A percentile compares a stretch with the other conserved stretches of the same genome.
Evolutionary conservation across 2,329 filamentous ascomycete species (phyloP).

Genomic region (Pseudocercospora vitis): DNA sequence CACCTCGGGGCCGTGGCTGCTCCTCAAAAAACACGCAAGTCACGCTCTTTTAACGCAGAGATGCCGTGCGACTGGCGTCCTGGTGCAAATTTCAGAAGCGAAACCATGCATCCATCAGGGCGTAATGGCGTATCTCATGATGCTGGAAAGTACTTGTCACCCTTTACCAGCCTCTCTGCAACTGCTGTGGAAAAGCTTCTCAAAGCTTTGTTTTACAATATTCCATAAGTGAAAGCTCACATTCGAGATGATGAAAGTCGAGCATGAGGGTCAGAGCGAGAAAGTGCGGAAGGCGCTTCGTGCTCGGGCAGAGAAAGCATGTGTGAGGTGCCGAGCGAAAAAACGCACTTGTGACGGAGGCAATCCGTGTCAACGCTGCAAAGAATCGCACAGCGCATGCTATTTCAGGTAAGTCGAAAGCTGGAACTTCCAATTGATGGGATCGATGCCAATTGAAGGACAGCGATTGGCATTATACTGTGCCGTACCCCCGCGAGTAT

Average conservation of each 20-base stretch:
- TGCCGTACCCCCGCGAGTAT: slow-evolving; percentile 27
- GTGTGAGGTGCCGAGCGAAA: slow-evolving; percentile 28
- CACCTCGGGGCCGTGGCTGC: slow-evolving; percentile 16
- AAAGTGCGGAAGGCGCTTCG: slow-evolving; percentile 26
- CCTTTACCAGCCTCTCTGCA: background rate
- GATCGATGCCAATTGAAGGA: background rate
- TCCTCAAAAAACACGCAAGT: slow-evolving; percentile 15
- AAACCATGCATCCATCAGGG: slow-evolving; percentile 6
- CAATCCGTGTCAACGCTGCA: slow-evolving; percentile 25
- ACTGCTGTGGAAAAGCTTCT: background rate
- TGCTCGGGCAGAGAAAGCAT: slow-evolving; percentile 25
- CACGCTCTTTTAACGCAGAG: slow-evolving; percentile 12
- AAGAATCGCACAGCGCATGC: slow-evolving; percentile 27
- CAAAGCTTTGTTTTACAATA: background rate
- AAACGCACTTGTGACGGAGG: slow-evolving; percentile 27
- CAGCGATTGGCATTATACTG: slow-evolving; percentile 28
- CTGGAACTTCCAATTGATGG: background rate
- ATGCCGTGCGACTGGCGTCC: slow-evolving; percentile 8
- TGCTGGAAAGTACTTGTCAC: slow-evolving; percentile 6
- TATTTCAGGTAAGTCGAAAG: slow-evolving; percentile 23
- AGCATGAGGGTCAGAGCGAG: slow-evolving; percentile 21
- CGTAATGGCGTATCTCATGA: slow-evolving; percentile 4
- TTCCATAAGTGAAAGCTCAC: background rate
- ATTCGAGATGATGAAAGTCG: slow-evolving; percentile 19
- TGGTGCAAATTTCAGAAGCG: slow-evolving; percentile 12